Base-by-base conservation (phyloP, 208 protist genomes). In the Acanthamoeba healyi region DNA sequence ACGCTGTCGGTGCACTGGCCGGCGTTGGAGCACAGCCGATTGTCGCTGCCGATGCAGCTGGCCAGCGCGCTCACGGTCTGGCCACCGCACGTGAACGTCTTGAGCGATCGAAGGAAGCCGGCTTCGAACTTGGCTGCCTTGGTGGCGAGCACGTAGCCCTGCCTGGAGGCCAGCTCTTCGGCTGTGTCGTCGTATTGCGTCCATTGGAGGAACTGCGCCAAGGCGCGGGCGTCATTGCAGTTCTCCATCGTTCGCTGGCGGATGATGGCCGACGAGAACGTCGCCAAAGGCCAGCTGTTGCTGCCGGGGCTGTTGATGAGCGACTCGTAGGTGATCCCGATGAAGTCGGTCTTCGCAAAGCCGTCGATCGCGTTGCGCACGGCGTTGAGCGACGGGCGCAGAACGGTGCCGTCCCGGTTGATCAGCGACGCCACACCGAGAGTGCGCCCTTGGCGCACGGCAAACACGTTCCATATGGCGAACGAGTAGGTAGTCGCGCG, bases 91-190 rank as follows among this genome's bases (percentile, higher is more conserved):
- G 77, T 86, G n/a, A 54, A 86, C 15, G 2, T 22, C 46, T 86
- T 86, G 15, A 86, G 24, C 2, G 15, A 14, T 1, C 14, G 56
- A 7, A 61, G 46, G 44, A 46, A 86, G 26, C 34, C 22, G 40
- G 29, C 32, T 44, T 54, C 5, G 29, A 86, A 44, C 4, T 1
- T 42, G 15, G 6, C 22, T 7, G 77, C 42, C 6, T 24, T 32
- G 9, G 24, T 86, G 77, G 77, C 24, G 12, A 86, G 46, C 77
- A 86, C 77, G 44, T 86, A 86, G 77, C 77, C 77, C 77, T 86
- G 77, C 46, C 77, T 86, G 44, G 29, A 61, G 22, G 77, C 77
- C 15, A 38, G 5, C 29, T 22, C 15, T 44, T 2, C 12, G n/a
- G 77, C 77, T 2, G 40, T 58, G 12, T 22, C 10, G 24, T 51